Evolutionary conservation across 176 grass and related monocot species (phyloP).

Genomic region (Oryza glaberrima): DNA sequence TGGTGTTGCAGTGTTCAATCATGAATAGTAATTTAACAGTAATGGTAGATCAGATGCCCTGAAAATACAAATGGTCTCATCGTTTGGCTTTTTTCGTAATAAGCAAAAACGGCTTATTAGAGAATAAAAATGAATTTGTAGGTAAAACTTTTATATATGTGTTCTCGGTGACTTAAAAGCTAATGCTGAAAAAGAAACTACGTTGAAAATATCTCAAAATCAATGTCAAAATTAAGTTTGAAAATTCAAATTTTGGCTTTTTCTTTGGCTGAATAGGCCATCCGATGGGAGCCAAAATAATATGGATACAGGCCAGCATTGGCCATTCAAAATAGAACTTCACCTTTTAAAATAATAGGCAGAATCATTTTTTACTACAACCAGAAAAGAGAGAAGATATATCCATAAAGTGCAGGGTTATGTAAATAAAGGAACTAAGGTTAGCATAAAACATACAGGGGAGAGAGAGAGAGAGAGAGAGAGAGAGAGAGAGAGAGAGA

Average conservation of each 20-base stretch:
- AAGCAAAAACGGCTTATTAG: no score
- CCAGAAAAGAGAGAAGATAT: neutral
- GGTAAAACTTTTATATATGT: no score
- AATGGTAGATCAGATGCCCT: neutral
- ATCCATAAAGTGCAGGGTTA: neutral
- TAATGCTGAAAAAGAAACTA: no score
- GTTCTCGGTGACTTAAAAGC: no score
- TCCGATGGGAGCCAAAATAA: neutral
- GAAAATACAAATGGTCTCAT: neutral
- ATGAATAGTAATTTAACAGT: constrained; percentile 22
- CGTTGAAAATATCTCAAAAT: no score
- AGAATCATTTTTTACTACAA: neutral
- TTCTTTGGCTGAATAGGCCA: no score
- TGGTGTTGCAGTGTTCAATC: neutral
- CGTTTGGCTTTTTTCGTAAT: no score
- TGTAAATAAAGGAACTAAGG: neutral
- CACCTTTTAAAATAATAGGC: neutral
- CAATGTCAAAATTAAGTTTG: no score
- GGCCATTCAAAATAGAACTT: constrained; percentile 3
- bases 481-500: no score
- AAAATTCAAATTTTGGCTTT: no score
- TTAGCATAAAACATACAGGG: neutral
- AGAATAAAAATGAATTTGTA: no score
- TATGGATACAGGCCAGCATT: neutral
- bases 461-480: neutral